These are phyloP conservation scores for Sporothrix brunneoviolacea DNA, from an alignment of 2,329 filamentous ascomycete genomes.

Conservation along the genomic window DNA sequence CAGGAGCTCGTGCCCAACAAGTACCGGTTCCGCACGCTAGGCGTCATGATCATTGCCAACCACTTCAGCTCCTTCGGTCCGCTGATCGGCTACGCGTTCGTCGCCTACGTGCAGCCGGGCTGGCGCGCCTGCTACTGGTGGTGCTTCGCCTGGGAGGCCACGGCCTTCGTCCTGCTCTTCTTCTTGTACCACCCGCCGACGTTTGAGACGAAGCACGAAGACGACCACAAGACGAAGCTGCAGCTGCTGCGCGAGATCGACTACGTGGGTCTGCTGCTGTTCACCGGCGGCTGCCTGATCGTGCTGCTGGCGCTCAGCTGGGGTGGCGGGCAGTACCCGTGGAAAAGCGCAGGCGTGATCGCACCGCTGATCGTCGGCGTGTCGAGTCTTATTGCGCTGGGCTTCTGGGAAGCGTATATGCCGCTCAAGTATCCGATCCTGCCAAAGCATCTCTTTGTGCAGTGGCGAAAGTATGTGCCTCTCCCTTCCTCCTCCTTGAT, in stretches of 20 bases:
- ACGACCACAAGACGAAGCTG: slow-evolving; percentile 20
- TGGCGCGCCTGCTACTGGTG: slow-evolving; percentile 20
- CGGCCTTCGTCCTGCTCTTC: slow-evolving; percentile 18
- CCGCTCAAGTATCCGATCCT: slow-evolving; percentile 24
- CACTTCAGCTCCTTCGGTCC: background rate
- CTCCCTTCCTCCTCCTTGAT: slow-evolving; percentile 5
- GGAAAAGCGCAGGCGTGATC: slow-evolving; percentile 22
- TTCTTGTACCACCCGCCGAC: slow-evolving; percentile 29
- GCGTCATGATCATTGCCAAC: background rate
- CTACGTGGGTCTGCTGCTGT: slow-evolving; percentile 23
- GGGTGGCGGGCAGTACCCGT: slow-evolving; percentile 24
- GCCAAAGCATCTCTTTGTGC: slow-evolving; percentile 23
- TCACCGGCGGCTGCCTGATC: slow-evolving; percentile 20
- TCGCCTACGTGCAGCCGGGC: slow-evolving; percentile 22
- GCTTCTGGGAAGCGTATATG: slow-evolving; percentile 23
- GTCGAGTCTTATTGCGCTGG: slow-evolving; percentile 23
- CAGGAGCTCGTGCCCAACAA: slow-evolving; percentile 4
- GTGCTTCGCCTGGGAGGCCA: slow-evolving; percentile 17
- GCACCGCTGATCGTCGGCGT: slow-evolving; percentile 25
- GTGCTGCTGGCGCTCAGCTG: slow-evolving; percentile 25
- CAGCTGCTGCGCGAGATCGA: slow-evolving; percentile 30
- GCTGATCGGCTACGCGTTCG: slow-evolving; percentile 28
- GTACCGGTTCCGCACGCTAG: background rate
- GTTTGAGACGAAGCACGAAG: slow-evolving; percentile 28
- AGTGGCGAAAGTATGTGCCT: slow-evolving; percentile 6